Percentiles rank a stretch among this genome's conserved stretches.
phyloP scores from a whole-genome alignment of 2,329 filamentous ascomycete genomes.

The Colletotrichum sp. region DNA sequence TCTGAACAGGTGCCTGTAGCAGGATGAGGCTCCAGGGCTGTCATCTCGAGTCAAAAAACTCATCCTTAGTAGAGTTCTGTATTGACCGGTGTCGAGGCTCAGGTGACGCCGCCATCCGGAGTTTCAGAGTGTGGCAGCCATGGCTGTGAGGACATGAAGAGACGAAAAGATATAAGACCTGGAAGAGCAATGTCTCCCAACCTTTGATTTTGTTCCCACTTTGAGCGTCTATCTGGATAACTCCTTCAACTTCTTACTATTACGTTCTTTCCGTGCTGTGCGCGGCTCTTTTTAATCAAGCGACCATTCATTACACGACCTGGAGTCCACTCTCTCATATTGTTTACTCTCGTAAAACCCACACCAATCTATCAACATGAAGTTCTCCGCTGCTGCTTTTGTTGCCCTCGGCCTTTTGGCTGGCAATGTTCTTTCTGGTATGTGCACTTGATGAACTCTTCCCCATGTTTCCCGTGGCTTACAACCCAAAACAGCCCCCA shows the following conservation, averaged over 20 bases:
- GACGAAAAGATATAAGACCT: neutral
- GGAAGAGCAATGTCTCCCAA: rapidly evolving
- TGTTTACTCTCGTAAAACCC: neutral
- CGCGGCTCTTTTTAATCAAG: constrained; percentile 8
- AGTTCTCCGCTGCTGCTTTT: constrained; percentile 9
- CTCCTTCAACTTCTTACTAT: neutral
- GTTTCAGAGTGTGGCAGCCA: constrained; percentile 17
- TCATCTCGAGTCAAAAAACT: constrained; percentile 14
- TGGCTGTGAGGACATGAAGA: neutral
- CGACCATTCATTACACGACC: neutral
- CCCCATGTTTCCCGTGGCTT: neutral
- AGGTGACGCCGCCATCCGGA: constrained; percentile 12
- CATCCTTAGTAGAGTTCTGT: neutral
- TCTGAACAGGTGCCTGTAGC: constrained; percentile 11
- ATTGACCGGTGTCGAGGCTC: neutral
- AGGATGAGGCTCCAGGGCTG: neutral
- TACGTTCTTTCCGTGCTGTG: constrained; percentile 17
- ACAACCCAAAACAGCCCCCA: neutral
- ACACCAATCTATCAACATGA: neutral
- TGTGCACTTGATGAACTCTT: neutral
- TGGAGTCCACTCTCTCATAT: constrained; percentile 6
- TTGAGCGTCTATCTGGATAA: neutral
- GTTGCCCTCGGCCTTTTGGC: constrained; percentile 4
- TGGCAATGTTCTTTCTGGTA: constrained; percentile 14
- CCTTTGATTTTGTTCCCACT: neutral